phyloP scores from a whole-genome alignment of 805 yeast species.

The Candida argentea region DNA sequence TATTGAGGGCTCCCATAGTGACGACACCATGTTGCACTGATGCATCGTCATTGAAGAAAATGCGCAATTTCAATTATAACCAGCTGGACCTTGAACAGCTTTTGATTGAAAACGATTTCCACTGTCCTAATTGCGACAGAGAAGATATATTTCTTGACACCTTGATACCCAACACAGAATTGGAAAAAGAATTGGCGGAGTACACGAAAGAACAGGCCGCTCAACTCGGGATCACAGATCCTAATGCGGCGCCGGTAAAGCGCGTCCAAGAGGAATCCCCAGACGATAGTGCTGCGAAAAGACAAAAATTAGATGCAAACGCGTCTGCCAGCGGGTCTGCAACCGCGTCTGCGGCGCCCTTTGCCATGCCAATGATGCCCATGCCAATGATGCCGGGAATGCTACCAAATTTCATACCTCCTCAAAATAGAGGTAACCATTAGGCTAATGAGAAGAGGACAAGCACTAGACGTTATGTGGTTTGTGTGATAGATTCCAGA shows the following conservation, averaged over 20 bases:
- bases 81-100: constrained; percentile 29
- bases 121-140: constrained; percentile 77
- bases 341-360: constrained; percentile 8
- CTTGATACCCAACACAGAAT: constrained; percentile 50
- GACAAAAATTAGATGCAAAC: constrained; percentile 11
- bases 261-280: constrained; percentile 12
- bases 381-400: constrained; percentile 8
- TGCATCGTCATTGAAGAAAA: constrained; percentile 44
- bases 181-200: constrained; percentile 42
- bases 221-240: constrained; percentile 27
- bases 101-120: constrained; percentile 74
- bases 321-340: too few relatives aligned
- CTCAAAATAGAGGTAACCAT: background rate
- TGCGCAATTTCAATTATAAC: constrained; percentile 32
- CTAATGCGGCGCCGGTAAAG: constrained; percentile 11
- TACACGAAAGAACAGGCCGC: constrained; percentile 31
- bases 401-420: constrained; percentile 3
- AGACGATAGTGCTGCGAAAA: constrained; percentile 15
- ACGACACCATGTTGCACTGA: constrained; percentile 72
- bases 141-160: constrained; percentile 72
- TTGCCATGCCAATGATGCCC: constrained; percentile 15
- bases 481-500: too few relatives aligned
- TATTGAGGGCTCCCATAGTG: constrained; percentile 59
- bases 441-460: too few relatives aligned
- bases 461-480: too few relatives aligned